Conservation (phyloP, 164 flowering plant species). For the Santalum album region DNA sequence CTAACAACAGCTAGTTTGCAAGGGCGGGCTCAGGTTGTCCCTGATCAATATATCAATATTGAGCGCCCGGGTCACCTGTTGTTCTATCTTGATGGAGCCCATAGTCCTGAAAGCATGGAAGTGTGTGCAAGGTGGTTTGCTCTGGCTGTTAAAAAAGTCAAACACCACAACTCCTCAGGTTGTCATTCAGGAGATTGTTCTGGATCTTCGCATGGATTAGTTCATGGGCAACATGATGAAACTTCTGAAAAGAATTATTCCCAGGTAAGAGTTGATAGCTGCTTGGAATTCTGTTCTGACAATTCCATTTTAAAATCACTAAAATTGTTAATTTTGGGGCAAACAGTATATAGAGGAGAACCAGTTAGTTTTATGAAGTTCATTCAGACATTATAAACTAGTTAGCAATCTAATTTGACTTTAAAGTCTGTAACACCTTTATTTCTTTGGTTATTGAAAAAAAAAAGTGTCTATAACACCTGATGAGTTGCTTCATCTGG, state of each 20-base stretch:
- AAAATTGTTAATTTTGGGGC: too few species aligned
- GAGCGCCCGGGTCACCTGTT: constrained; percentile 52
- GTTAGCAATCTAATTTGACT: too few species aligned
- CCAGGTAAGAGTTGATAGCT: constrained; percentile 32
- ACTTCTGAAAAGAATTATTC: constrained; percentile 21
- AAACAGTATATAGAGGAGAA: background rate
- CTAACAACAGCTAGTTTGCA: constrained; percentile 64
- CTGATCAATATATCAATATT: constrained; percentile 33
- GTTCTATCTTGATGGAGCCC: constrained; percentile 95
- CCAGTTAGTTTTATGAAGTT: too few species aligned
- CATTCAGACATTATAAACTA: too few species aligned
- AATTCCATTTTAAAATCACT: too few species aligned
- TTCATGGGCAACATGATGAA: constrained; percentile 12
- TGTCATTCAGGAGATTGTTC: constrained; percentile 17
- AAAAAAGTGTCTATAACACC: too few species aligned
- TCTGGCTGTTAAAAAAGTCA: constrained; percentile 44
- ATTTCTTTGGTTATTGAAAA: too few species aligned
- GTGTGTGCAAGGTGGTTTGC: constrained; percentile 87
- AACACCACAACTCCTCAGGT: constrained; percentile 14
- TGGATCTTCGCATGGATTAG: constrained; percentile 20
- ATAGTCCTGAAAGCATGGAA: constrained; percentile 98
- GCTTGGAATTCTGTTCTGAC: too few species aligned
- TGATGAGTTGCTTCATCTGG: too few species aligned
- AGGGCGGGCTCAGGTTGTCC: constrained; percentile 89
- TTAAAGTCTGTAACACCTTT: too few species aligned